A percentile compares a stretch with the other conserved stretches of the same genome.
Conservation (phyloP, 306 rosid species). For the Rubus idaeus region DNA sequence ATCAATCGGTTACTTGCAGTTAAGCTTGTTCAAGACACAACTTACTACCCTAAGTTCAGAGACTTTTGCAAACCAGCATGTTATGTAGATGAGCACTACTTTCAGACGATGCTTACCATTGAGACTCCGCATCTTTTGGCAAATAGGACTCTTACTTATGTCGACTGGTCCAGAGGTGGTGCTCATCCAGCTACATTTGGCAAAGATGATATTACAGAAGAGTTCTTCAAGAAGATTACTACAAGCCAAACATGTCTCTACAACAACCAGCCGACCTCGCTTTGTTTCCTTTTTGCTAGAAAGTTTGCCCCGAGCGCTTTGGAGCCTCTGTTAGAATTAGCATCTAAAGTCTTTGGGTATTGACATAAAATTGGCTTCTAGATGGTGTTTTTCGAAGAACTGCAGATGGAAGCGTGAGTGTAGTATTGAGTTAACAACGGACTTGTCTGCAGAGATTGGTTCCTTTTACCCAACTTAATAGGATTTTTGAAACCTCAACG, state of each 20-base stretch:
- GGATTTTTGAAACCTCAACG: slow-evolving; percentile 36
- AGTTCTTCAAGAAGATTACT: slow-evolving; percentile 65
- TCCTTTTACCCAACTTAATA: slow-evolving; percentile 13
- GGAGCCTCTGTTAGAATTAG: slow-evolving; percentile 65
- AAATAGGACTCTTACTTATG: slow-evolving; percentile 82
- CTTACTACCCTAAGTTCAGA: slow-evolving; percentile 67
- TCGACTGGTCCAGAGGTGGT: slow-evolving; percentile 98
- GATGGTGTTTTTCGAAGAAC: slow-evolving; percentile 18
- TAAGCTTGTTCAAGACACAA: slow-evolving; percentile 59
- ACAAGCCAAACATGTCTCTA: slow-evolving; percentile 62
- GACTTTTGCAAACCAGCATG: slow-evolving; percentile 80
- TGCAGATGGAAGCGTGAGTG: slow-evolving; percentile 29
- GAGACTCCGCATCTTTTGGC: slow-evolving; percentile 73
- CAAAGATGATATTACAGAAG: slow-evolving; percentile 70
- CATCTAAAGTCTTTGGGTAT: slow-evolving; percentile 67
- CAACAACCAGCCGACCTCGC: slow-evolving; percentile 78
- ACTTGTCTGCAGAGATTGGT: slow-evolving; percentile 27
- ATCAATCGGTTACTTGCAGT: slow-evolving; percentile 70
- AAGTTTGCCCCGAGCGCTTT: slow-evolving; percentile 95
- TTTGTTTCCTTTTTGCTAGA: slow-evolving; percentile 92
- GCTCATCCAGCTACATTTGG: slow-evolving; percentile 99
- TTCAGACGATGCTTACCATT: slow-evolving; percentile 85
- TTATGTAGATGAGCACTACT: slow-evolving; percentile 97
- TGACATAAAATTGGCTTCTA: slow-evolving; percentile 37
- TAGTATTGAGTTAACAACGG: slow-evolving; percentile 35